Evolutionary conservation across 768 basidiomycete species (phyloP), one percentile per base, ranked within the genome.

Genomic region (Tricholomella constricta): DNA sequence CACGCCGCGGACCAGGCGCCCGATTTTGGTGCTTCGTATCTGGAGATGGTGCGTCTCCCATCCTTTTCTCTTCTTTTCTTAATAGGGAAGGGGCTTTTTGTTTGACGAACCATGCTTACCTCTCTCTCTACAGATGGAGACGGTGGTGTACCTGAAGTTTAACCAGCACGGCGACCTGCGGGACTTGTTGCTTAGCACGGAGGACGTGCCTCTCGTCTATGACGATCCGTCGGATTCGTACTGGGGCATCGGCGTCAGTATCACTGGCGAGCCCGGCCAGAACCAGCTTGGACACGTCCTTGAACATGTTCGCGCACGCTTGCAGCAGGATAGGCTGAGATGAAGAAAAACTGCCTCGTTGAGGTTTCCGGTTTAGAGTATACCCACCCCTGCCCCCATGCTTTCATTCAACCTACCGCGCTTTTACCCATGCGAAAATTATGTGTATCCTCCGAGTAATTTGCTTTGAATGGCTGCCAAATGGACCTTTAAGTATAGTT

Each of bases 281-380:
- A 91, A 91, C 63, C 69, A 85, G 57, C 79, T 91, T 12, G 89
- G 89, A 0, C 77, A 75, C 48, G 73, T 81, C 3, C 74, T 91
- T 57, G 71, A 74, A 60, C 74, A 72, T 9, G 78, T 90, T 40
- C 74, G 88, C 51, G 78, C 79, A 2, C 70, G 72, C 52, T 55
- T 87, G 45, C 56, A 59, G 38, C 57, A 45, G 37, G 68, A 68
- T 42, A 60, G 63, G 43, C 36, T 20, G 42, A 51, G 27, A 25
- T 48, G 23, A 43, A 23, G n/a, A n/a, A n/a, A n/a, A 15, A 23
- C 4, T n/a, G 42, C 4, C 2, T 38, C 9, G 9, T 38, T 3
- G 31, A 32, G 9, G 3, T 14, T 3, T 32, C 31, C 10, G 31
- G 10, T 14, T 32, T 10, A 3, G 9, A 32, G 14, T 32, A 32